Percentiles rank a stretch among this genome's conserved stretches.
Conservation (phyloP, 345 rosid genomes). For the Arabidopsis arenosa region DNA sequence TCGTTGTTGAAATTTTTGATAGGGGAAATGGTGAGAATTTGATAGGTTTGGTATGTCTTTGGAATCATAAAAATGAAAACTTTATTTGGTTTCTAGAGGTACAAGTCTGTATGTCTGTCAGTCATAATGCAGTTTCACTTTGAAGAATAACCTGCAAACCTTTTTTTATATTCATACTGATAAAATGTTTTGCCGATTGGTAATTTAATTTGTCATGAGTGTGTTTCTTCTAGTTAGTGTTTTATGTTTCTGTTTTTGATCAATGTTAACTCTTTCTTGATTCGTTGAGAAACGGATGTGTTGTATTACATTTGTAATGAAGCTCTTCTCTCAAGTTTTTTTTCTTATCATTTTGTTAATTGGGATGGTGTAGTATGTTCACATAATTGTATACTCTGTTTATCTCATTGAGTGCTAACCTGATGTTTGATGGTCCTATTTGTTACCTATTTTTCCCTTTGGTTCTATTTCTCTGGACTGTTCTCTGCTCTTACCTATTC, state of each 20-base stretch:
- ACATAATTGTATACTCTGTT: background rate
- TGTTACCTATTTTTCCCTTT: background rate
- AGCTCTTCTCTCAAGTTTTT: background rate
- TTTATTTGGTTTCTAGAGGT: constrained; percentile 28
- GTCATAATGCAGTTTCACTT: constrained; percentile 30
- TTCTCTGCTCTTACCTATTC: constrained; percentile 9
- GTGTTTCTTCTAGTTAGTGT: constrained; percentile 22
- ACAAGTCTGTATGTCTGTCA: constrained; percentile 21
- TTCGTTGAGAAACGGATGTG: constrained; percentile 8
- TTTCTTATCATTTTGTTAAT: background rate
- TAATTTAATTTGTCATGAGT: constrained; percentile 18
- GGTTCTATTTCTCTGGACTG: background rate
- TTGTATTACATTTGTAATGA: constrained; percentile 32
- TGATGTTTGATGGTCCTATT: background rate
- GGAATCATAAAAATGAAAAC: constrained; percentile 37
- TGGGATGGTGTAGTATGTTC: background rate
- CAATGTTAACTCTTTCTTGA: constrained; percentile 20
- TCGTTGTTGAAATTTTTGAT: constrained; percentile 41
- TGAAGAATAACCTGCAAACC: constrained; percentile 38
- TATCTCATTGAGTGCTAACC: background rate
- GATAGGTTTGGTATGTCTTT: constrained; percentile 32
- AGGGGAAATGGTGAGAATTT: constrained; percentile 29
- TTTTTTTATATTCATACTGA: constrained; percentile 20
- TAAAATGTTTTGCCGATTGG: constrained; percentile 9
- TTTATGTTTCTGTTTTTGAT: constrained; percentile 16